A percentile compares a stretch with the other conserved stretches of the same genome.
phyloP scores from a whole-genome alignment of 2,329 filamentous ascomycete genomes.

The Phoma sp. region DNA sequence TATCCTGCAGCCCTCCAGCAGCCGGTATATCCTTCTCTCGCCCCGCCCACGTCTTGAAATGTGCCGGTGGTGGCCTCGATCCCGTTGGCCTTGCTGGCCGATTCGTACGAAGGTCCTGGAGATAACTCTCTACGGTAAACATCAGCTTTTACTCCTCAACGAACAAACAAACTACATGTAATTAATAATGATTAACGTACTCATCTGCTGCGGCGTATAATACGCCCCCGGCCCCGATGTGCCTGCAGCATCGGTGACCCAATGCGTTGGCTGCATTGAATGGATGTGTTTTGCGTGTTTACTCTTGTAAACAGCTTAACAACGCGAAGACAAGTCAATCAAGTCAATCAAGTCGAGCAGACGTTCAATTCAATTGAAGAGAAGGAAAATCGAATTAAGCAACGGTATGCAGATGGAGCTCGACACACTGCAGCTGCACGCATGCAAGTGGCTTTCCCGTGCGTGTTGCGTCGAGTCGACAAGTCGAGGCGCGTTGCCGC shows the following conservation, averaged over 20 bases:
- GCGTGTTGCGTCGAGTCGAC: too few species aligned
- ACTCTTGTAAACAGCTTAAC: neutral
- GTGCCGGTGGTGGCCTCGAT: conserved; percentile 69
- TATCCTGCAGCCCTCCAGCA: conserved; percentile 35
- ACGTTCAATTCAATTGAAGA: too few species aligned
- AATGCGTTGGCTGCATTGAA: conserved; percentile 40
- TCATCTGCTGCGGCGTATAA: conserved; percentile 50
- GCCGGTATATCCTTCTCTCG: conserved; percentile 39
- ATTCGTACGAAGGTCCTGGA: conserved; percentile 73
- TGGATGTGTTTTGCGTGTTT: neutral
- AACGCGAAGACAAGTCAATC: too few species aligned
- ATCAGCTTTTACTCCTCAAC: too few species aligned
- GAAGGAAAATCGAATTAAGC: too few species aligned
- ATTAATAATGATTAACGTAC: conserved; percentile 41
- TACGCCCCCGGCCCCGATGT: conserved; percentile 46
- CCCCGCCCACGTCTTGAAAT: conserved; percentile 50
- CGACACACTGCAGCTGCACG: too few species aligned
- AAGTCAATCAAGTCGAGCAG: too few species aligned
- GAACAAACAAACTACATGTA: too few species aligned
- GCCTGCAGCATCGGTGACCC: conserved; percentile 46
- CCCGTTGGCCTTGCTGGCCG: conserved; percentile 73
- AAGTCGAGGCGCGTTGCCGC: too few species aligned
- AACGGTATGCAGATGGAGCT: too few species aligned
- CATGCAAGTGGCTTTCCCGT: too few species aligned
- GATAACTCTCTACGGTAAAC: conserved; percentile 69